phyloP scores from a whole-genome alignment of 2,329 filamentous ascomycete species.

The Aspergillus terreus region DNA sequence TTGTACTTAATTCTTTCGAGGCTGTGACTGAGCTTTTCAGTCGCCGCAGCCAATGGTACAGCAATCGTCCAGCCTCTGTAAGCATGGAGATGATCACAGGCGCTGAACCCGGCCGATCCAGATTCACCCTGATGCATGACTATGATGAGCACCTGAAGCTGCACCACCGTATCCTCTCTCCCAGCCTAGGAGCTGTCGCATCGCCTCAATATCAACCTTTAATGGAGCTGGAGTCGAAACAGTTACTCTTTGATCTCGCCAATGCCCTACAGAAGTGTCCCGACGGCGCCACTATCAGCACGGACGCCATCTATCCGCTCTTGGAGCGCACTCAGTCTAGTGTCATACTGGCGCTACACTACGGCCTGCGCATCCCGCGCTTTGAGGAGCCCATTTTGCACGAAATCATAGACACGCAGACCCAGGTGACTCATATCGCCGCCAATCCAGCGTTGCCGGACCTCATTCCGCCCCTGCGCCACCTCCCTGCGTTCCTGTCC shows the following conservation, averaged over 20 bases:
- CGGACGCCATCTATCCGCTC: conserved; percentile 43
- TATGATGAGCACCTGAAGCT: conserved; percentile 50
- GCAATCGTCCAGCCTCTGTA: conserved; percentile 36
- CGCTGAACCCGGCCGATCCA: conserved; percentile 16
- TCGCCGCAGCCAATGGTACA: conserved; percentile 40
- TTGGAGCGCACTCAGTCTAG: conserved; percentile 51
- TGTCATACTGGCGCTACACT: conserved; percentile 51
- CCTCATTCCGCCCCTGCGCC: conserved; percentile 42
- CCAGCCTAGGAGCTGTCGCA: conserved; percentile 48
- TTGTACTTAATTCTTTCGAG: conserved; percentile 35
- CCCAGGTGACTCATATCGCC: conserved; percentile 46
- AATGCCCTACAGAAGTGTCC: conserved; percentile 10
- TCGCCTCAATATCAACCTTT: conserved; percentile 48
- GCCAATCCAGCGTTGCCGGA: conserved; percentile 48
- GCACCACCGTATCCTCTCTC: conserved; percentile 44
- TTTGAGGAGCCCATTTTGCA: conserved; percentile 44
- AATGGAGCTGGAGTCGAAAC: conserved; percentile 49
- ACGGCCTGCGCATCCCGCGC: conserved; percentile 46
- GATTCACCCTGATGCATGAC: conserved; percentile 44
- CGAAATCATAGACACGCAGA: conserved; percentile 46
- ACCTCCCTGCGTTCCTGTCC: conserved; percentile 43
- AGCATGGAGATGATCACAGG: conserved; percentile 38
- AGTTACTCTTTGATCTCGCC: conserved; percentile 44
- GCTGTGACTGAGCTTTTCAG: conserved; percentile 40
- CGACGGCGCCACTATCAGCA: conserved; percentile 8